phyloP scores from a whole-genome alignment of 202 grass and related monocot genomes.

The Digitaria exilis region DNA sequence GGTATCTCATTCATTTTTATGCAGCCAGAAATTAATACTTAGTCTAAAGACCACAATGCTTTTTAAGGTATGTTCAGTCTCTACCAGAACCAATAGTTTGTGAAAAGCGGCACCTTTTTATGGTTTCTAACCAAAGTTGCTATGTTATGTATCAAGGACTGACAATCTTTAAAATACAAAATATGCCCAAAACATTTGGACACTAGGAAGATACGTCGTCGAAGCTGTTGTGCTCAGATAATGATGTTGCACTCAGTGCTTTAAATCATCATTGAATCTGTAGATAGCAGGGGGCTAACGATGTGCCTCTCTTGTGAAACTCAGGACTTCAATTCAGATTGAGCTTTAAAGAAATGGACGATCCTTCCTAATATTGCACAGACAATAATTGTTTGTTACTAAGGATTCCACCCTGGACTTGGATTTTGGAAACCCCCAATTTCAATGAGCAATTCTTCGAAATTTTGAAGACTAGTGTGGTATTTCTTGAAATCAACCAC shows the following conservation, averaged over 20 bases:
- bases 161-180: not conserved
- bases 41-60: not conserved
- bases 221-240: not conserved
- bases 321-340: not conserved
- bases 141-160: not conserved
- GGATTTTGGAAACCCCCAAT: not conserved
- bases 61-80: not conserved
- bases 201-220: not conserved
- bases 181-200: not conserved
- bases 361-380: not conserved
- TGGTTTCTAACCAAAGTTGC: not conserved
- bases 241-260: not conserved
- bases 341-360: not conserved
- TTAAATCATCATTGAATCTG: not conserved
- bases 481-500: not conserved
- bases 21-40: not conserved
- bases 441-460: not conserved
- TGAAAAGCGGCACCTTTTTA: not conserved
- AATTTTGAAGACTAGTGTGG: not conserved
- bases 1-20: not conserved
- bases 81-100: not conserved
- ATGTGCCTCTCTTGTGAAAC: not conserved
- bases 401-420: not conserved
- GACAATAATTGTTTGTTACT: not conserved
- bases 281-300: not conserved